A percentile compares a stretch with the other conserved stretches of the same genome.
These are phyloP conservation scores for Allantophomopsis lycopodina DNA, from an alignment of 2,329 filamentous ascomycete species.

Conservation along the genomic window DNA sequence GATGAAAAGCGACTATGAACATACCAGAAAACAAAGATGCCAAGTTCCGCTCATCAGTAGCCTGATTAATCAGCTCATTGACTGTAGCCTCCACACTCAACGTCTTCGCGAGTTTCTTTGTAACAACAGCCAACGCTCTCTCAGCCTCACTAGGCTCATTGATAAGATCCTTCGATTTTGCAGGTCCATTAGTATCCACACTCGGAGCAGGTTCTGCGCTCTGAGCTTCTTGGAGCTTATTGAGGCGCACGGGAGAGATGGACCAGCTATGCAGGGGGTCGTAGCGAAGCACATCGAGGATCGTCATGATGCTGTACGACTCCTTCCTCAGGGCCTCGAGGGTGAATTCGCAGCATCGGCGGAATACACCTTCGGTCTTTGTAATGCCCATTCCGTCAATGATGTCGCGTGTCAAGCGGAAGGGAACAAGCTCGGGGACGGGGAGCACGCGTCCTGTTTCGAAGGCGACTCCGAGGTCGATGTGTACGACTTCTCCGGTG, in stretches of 20 bases:
- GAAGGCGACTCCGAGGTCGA: constrained; percentile 93
- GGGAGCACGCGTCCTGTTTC: constrained; percentile 92
- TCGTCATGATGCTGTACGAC: constrained; percentile 95
- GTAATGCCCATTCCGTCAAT: constrained; percentile 96
- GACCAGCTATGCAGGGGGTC: constrained; percentile 96
- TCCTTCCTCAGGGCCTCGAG: constrained; percentile 91
- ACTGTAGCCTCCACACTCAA: constrained; percentile 91
- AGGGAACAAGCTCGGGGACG: constrained; percentile 90
- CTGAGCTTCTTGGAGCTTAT: constrained; percentile 49
- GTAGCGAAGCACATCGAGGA: constrained; percentile 93
- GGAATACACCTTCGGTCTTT: constrained; percentile 89
- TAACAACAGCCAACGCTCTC: constrained; percentile 79
- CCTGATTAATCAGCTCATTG: constrained; percentile 92
- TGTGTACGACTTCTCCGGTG: constrained; percentile 90
- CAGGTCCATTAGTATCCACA: constrained; percentile 13
- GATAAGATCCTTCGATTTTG: constrained; percentile 23
- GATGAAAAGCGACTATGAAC: constrained; percentile 1
- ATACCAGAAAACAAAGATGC: constrained; percentile 68
- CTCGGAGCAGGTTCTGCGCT: constrained; percentile 23
- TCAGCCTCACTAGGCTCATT: constrained; percentile 71
- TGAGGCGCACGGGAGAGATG: constrained; percentile 56
- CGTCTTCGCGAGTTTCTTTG: constrained; percentile 91
- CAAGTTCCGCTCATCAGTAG: constrained; percentile 83
- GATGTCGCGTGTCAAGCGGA: constrained; percentile 84
- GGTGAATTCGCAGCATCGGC: constrained; percentile 96